These are phyloP conservation scores for Lactarius sp. DNA, from an alignment of 768 basidiomycete species.

Conservation along the genomic window DNA sequence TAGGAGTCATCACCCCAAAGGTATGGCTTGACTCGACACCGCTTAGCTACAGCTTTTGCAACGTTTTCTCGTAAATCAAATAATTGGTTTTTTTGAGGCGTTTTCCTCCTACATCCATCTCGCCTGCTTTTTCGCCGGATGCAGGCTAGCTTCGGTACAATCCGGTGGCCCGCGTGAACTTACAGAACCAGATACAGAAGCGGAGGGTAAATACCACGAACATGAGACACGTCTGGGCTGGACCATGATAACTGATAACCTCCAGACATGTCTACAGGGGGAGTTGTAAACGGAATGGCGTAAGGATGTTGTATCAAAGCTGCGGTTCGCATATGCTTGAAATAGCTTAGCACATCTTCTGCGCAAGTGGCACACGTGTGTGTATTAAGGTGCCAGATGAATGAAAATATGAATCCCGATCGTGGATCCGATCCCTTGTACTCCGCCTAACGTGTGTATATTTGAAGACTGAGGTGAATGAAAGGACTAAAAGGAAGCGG, in stretches of 20 bases:
- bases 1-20: not conserved
- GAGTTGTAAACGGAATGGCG: not conserved
- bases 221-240: not conserved
- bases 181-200: not conserved
- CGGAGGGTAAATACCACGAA: not conserved
- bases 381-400: too few relatives aligned
- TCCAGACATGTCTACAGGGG: not conserved
- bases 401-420: not conserved
- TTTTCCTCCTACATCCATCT: not conserved
- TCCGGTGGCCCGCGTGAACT: not conserved
- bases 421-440: not conserved
- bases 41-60: not conserved
- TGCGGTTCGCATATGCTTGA: not conserved
- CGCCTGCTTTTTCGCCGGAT: not conserved
- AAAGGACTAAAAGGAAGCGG: too few relatives aligned
- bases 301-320: constrained; percentile 1
- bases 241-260: not conserved
- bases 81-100: not conserved
- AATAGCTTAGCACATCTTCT: not conserved
- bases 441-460: too few relatives aligned
- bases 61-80: not conserved
- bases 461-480: too few relatives aligned
- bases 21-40: not conserved
- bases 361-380: not conserved
- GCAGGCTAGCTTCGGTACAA: not conserved